Base-by-base conservation (phyloP, 768 basidiomycete genomes). In the Psilocybe cubensis region DNA sequence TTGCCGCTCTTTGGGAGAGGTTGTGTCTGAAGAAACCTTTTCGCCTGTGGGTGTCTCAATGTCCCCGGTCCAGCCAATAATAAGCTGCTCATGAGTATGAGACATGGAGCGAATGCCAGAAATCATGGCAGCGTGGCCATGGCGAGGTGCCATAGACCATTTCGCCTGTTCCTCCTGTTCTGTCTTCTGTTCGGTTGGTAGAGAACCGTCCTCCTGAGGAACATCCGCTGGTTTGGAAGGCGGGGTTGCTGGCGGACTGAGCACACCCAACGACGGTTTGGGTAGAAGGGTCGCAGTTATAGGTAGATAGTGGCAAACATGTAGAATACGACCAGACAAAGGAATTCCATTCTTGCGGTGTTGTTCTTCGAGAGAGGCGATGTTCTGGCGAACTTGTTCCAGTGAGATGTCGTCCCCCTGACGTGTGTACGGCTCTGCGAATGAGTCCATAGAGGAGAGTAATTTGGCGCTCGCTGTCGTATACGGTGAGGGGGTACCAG, bases 41-140 rank as follows among this genome's bases (percentile, higher is more conserved):
- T 69, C 69, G 10, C 60, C 44, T 1, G 54, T 51, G 1, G 62
- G 45, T 10, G 86, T 81, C 48, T 85, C 71, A 62, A 98, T 83
- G 62, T 97, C 94, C 35, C 96, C 96, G 0, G 92, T 92, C 92
- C 97, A 96, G 20, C 94, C 96, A 42, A 98, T 81, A 69, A 98
- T 83, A 66, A 96, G 71, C 76, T 98, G 94, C 64, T 96, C 90
- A 72, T 96, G 91, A 0, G 91, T 90, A 11, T 85, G 76, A 2
- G 88, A 81, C 31, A 99, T 83, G 10, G 89, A 91, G 52, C 88
- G 86, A 67, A 98, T 94, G 28, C 96, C 96, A 43, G 89, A 91
- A 58, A 95, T 89, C 91, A 98, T 94, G 10, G 96, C 96, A 8
- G 92, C 84, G 69, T 98, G 97, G 17, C 95, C 96, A 61, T 94